Evolutionary conservation across 495 filamentous ascomycete genomes (phyloP).

Genomic region (Penicillium subrubescens): DNA sequence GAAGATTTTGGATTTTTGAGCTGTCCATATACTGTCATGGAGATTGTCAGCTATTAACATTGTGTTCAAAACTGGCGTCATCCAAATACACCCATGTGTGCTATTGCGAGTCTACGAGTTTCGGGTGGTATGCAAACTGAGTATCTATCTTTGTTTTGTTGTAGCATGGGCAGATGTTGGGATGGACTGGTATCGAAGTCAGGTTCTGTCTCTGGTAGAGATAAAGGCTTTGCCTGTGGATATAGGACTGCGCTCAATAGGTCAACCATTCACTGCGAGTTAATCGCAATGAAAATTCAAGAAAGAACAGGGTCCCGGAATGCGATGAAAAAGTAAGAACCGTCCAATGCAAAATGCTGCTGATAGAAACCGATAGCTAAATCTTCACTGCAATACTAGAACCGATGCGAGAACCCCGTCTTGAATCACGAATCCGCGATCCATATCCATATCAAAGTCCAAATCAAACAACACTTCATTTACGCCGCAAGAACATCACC

Average conservation of each 20-base stretch:
- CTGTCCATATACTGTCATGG: neutral
- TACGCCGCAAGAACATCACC: slow-evolving; percentile 3
- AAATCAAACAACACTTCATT: neutral
- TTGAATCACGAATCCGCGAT: neutral
- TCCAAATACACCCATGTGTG: too few relatives aligned
- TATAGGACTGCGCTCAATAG: too few relatives aligned
- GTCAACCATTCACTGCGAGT: too few relatives aligned
- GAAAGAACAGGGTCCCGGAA: neutral
- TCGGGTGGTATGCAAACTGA: too few relatives aligned
- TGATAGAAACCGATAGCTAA: neutral
- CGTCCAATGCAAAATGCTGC: neutral
- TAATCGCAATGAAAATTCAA: neutral
- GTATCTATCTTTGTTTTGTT: too few relatives aligned
- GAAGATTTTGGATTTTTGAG: slow-evolving; percentile 60
- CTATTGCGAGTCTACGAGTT: too few relatives aligned
- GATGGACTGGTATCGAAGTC: too few relatives aligned
- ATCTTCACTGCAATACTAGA: slow-evolving; percentile 4
- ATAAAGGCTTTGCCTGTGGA: too few relatives aligned
- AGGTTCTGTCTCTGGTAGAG: too few relatives aligned
- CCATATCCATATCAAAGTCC: neutral
- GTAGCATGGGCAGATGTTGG: too few relatives aligned
- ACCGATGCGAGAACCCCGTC: neutral
- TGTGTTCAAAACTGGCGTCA: too few relatives aligned
- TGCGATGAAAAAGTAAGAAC: neutral
- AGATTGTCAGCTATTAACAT: too few relatives aligned